Conservation (phyloP, 164 flowering plant species). For the Macadamia integrifolia region DNA sequence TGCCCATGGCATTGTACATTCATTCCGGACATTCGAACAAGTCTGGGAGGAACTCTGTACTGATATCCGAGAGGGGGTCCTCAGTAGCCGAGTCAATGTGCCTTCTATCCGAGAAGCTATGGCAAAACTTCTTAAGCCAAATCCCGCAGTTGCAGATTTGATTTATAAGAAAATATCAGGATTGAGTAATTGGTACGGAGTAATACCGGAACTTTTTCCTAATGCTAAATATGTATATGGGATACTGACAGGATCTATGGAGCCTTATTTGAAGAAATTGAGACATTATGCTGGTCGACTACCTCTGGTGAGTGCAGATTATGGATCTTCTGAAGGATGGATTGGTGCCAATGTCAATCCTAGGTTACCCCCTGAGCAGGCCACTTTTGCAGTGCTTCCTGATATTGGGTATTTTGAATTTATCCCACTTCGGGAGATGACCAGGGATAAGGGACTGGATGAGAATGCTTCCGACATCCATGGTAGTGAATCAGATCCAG, state of each 20-base stretch:
- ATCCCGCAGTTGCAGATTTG: constrained; percentile 66
- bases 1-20: constrained; percentile 75
- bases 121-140: constrained; percentile 60
- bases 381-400: constrained; percentile 77
- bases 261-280: constrained; percentile 73
- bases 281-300: constrained; percentile 87
- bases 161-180: constrained; percentile 44
- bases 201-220: constrained; percentile 80
- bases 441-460: too few relatives aligned
- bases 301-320: constrained; percentile 73
- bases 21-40: constrained; percentile 70
- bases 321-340: constrained; percentile 99
- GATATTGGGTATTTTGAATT: constrained; percentile 88
- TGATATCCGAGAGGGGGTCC: constrained; percentile 59
- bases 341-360: constrained; percentile 87
- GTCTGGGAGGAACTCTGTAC: constrained; percentile 76
- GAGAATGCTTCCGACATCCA: constrained; percentile 5
- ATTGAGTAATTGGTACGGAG: constrained; percentile 79
- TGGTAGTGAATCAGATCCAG: constrained; percentile 41
- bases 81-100: constrained; percentile 44
- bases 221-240: constrained; percentile 78
- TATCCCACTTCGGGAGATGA: constrained; percentile 42
- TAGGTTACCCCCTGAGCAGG: constrained; percentile 59
- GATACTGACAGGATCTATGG: constrained; percentile 98
- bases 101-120: constrained; percentile 65